Evolutionary conservation across 441 rosid species (phyloP).

Genomic region (Gossypium davidsonii): DNA sequence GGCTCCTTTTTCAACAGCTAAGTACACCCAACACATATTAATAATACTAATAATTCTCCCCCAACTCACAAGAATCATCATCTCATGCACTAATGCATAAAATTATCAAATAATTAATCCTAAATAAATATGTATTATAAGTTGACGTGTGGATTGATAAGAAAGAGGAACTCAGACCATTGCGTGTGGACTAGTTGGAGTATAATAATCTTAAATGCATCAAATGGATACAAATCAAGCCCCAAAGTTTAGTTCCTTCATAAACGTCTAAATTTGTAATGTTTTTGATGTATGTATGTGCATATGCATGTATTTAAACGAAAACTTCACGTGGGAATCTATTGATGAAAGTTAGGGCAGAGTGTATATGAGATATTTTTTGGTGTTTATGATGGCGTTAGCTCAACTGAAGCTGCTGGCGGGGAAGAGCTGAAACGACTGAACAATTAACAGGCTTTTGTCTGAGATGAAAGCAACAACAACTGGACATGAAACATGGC

Average conservation of each 20-base stretch:
- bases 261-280: too few species aligned
- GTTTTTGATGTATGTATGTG: not conserved
- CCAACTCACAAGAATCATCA: not conserved
- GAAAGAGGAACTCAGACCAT: too few species aligned
- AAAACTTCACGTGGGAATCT: slow-evolving; percentile 9
- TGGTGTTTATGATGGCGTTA: slow-evolving; percentile 4
- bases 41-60: too few species aligned
- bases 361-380: not conserved
- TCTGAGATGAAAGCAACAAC: not conserved
- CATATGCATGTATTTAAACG: not conserved
- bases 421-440: not conserved
- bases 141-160: too few species aligned
- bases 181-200: not conserved
- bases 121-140: not conserved
- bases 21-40: not conserved
- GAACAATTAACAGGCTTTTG: not conserved
- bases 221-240: not conserved
- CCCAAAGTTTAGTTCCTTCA: too few species aligned
- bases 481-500: not conserved
- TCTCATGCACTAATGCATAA: not conserved
- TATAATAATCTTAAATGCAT: too few species aligned
- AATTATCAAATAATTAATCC: not conserved
- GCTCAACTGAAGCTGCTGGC: slow-evolving; percentile 5
- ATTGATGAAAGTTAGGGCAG: not conserved
- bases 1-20: not conserved